These are phyloP conservation scores for Halenospora varia DNA, from an alignment of 495 filamentous ascomycete species.

Conservation along the genomic window DNA sequence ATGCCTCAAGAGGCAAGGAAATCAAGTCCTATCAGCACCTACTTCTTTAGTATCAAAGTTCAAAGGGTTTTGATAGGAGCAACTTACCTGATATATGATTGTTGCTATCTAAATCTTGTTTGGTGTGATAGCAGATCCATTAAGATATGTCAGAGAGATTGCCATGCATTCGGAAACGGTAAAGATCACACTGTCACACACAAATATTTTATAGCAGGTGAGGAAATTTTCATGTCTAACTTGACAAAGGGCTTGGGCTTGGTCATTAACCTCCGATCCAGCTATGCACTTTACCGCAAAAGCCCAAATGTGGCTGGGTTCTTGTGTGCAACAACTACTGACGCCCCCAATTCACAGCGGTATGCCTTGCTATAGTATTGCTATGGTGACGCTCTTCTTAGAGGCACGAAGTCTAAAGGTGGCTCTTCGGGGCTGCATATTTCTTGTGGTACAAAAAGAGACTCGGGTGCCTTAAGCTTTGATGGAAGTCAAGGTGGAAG, in stretches of 20 bases:
- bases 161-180: slow-evolving; percentile 10
- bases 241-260: slow-evolving; percentile 5
- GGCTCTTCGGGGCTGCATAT: slow-evolving; percentile 1
- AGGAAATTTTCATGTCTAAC: slow-evolving; percentile 12
- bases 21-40: slow-evolving; percentile 14
- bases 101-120: slow-evolving; percentile 11
- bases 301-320: slow-evolving; percentile 3
- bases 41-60: slow-evolving; percentile 4
- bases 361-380: slow-evolving; percentile 13
- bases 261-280: slow-evolving; percentile 8
- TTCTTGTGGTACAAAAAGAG: background rate
- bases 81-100: slow-evolving; percentile 11
- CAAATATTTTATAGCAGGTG: slow-evolving; percentile 7
- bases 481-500: background rate
- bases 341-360: background rate
- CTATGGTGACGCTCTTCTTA: slow-evolving; percentile 9
- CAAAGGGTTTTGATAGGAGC: slow-evolving; percentile 12
- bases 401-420: background rate
- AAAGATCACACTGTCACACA: slow-evolving; percentile 3
- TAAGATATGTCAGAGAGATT: slow-evolving; percentile 13
- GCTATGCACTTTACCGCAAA: slow-evolving; percentile 9
- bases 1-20: slow-evolving; percentile 18
- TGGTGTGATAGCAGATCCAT: slow-evolving; percentile 6
- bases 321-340: background rate
- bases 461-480: background rate